Conservation (phyloP, 148 eudicot species). For the Rhododendron mucronatum region DNA sequence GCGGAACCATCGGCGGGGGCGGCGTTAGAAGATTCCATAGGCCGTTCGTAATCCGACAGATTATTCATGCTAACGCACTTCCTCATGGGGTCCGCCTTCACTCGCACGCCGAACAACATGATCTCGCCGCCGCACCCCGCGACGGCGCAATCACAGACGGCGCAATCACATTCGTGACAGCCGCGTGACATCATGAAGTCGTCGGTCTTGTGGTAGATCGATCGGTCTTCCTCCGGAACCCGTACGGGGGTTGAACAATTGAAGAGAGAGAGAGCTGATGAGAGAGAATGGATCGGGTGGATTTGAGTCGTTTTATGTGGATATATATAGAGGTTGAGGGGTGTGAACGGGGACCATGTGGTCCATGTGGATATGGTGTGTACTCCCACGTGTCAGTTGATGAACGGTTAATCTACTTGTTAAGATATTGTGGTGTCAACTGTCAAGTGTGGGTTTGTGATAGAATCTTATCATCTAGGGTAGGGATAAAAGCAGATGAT, state of each 20-base stretch:
- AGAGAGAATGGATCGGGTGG: no score
- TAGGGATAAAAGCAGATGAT: neutral
- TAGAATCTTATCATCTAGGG: neutral
- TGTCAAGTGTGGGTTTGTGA: neutral
- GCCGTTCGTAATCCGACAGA: constrained; percentile 56
- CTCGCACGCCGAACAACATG: constrained; percentile 73
- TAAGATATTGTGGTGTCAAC: no score
- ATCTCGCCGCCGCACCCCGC: constrained; percentile 35
- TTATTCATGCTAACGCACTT: constrained; percentile 75
- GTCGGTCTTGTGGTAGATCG: neutral
- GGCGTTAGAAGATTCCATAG: constrained; percentile 16
- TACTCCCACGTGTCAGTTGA: neutral
- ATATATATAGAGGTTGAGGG: neutral
- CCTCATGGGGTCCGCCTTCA: constrained; percentile 66
- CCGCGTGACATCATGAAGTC: neutral
- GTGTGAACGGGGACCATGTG: neutral
- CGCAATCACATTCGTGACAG: constrained; percentile 7
- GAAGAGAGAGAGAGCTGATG: neutral
- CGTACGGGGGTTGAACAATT: neutral
- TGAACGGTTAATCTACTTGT: no score
- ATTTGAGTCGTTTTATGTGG: neutral
- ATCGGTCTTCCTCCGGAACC: neutral
- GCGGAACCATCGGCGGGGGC: neutral
- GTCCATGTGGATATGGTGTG: neutral
- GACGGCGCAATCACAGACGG: neutral